These are phyloP conservation scores for Coprinopsis cinerea DNA, from an alignment of 768 basidiomycete species.

Conservation along the genomic window DNA sequence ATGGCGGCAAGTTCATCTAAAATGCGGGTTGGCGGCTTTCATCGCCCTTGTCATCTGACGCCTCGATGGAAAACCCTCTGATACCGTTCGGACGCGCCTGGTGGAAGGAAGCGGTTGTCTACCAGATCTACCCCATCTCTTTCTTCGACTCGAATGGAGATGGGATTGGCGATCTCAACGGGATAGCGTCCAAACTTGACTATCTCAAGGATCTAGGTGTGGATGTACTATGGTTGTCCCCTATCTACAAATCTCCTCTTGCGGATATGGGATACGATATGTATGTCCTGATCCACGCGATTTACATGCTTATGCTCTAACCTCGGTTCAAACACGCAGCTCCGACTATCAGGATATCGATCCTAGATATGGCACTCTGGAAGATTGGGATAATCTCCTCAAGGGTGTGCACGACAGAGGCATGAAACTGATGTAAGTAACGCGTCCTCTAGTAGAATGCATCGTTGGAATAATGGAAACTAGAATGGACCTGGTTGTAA, in stretches of 20 bases:
- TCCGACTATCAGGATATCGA: constrained; percentile 63
- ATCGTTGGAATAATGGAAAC: background rate
- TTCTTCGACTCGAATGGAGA: constrained; percentile 71
- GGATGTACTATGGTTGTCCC: constrained; percentile 64
- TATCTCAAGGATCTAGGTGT: constrained; percentile 66
- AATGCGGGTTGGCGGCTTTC: too few species aligned
- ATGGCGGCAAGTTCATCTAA: too few species aligned
- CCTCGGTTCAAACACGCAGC: too few species aligned
- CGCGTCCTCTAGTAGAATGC: background rate
- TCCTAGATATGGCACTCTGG: constrained; percentile 57
- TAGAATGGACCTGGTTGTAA: constrained; percentile 75
- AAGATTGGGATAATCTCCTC: constrained; percentile 53
- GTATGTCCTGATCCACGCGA: constrained; percentile 25
- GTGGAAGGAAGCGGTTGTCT: constrained; percentile 57
- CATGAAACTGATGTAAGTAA: constrained; percentile 62
- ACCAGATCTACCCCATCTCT: constrained; percentile 68
- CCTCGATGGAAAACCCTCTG: too few species aligned
- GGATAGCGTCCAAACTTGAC: constrained; percentile 58
- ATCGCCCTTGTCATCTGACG: too few species aligned
- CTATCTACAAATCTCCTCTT: constrained; percentile 63
- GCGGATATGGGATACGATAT: constrained; percentile 76
- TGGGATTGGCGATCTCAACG: constrained; percentile 64
- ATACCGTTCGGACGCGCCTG: constrained; percentile 23
- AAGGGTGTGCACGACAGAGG: constrained; percentile 51
- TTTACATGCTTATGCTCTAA: background rate